These are phyloP conservation scores for Acorus calamus DNA, from an alignment of 106 monocot genomes.

Conservation along the genomic window DNA sequence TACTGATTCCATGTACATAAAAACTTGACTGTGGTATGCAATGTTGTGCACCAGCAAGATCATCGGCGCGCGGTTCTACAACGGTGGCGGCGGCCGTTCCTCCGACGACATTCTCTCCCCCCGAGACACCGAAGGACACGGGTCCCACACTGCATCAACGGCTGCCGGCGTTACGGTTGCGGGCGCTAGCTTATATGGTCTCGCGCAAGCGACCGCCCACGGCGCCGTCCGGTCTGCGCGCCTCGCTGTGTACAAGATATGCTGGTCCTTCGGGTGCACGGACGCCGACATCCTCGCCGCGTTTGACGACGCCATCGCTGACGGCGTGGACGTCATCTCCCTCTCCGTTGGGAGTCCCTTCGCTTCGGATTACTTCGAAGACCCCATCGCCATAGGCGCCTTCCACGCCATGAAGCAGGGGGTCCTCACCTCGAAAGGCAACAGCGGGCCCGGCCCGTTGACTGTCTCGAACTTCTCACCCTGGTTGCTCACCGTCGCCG, in stretches of 20 bases:
- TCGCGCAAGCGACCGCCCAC: not conserved
- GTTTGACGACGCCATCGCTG: constrained; percentile 2
- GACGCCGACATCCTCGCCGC: constrained; percentile 2
- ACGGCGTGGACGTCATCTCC: constrained; percentile 6
- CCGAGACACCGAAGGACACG: constrained; percentile 9
- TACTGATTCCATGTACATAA: too few species aligned
- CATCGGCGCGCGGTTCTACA: constrained; percentile 17
- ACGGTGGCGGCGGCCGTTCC: not conserved
- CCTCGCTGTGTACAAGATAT: constrained; percentile 1
- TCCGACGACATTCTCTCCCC: constrained; percentile 3
- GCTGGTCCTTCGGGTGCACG: not conserved
- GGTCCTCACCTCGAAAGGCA: constrained; percentile 1
- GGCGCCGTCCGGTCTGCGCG: constrained; percentile 1
- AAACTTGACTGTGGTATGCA: too few species aligned
- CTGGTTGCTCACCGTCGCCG: constrained; percentile 1
- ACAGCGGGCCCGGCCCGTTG: not conserved
- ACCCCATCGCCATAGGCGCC: constrained; percentile 3
- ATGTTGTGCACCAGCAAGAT: constrained; percentile 12
- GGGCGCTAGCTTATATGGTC: not conserved
- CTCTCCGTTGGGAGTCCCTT: not conserved
- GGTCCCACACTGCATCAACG: constrained; percentile 3
- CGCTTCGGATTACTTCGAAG: constrained; percentile 1
- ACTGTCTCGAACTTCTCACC: constrained; percentile 2
- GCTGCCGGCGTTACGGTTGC: not conserved
- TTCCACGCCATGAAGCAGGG: constrained; percentile 2